A percentile compares a stretch with the other conserved stretches of the same genome.
phyloP scores from a whole-genome alignment of 2,329 filamentous ascomycete genomes.

The Pseudocercospora vitis region DNA sequence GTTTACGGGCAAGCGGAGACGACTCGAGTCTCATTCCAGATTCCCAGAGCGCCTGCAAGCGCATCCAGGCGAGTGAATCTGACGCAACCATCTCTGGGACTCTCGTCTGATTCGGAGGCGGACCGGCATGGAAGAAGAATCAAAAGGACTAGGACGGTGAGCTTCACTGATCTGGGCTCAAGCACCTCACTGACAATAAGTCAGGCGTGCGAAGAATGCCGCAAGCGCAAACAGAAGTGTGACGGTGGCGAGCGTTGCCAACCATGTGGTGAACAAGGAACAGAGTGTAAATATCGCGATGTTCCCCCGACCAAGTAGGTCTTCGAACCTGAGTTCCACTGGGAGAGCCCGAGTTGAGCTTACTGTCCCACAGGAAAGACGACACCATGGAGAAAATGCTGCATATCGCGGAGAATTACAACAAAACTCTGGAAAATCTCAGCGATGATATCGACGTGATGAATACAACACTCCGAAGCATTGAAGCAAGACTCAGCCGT shows the following conservation, averaged over 20 bases:
- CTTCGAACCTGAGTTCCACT: neutral
- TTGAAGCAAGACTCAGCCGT: conserved; percentile 23
- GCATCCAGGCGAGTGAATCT: conserved; percentile 7
- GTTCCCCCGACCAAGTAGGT: conserved; percentile 26
- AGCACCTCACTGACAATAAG: conserved; percentile 3
- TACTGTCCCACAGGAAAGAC: conserved; percentile 23
- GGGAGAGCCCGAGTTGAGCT: conserved; percentile 11
- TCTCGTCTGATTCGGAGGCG: conserved; percentile 6
- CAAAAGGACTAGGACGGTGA: conserved; percentile 23
- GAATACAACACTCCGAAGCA: conserved; percentile 20
- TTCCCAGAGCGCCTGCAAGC: conserved; percentile 12
- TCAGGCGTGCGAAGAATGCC: conserved; percentile 67
- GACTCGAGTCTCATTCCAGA: conserved; percentile 8
- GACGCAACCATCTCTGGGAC: conserved; percentile 7
- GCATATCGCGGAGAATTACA: conserved; percentile 24
- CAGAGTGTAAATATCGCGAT: conserved; percentile 26
- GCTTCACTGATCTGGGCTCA: neutral
- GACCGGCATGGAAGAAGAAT: conserved; percentile 18
- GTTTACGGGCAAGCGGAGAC: conserved; percentile 7
- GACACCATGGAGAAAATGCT: conserved; percentile 26
- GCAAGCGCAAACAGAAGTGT: conserved; percentile 95
- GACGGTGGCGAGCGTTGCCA: conserved; percentile 59
- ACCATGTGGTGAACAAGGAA: conserved; percentile 23
- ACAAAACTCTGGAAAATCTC: conserved; percentile 21
- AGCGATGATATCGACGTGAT: conserved; percentile 22